These are phyloP conservation scores for Picea mariana DNA, from an alignment of 83 land plant genomes.

Conservation along the genomic window DNA sequence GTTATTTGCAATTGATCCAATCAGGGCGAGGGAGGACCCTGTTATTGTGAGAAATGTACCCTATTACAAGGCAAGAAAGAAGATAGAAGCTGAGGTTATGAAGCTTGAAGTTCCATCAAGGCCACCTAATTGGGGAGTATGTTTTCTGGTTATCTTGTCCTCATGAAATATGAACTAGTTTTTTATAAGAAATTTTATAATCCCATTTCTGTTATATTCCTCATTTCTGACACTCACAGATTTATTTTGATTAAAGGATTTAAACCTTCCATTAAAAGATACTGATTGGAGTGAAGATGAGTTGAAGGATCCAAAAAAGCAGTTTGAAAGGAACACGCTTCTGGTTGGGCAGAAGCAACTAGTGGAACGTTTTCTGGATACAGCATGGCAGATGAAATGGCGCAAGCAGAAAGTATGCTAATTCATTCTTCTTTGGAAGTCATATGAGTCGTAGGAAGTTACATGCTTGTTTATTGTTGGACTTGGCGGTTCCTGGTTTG, in stretches of 20 bases:
- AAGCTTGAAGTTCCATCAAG: conserved; percentile 70
- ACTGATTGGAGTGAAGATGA: conserved; percentile 73
- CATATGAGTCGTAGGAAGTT: neutral
- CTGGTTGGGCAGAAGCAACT: conserved; percentile 67
- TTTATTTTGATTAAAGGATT: conserved; percentile 31
- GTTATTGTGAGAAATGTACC: conserved; percentile 70
- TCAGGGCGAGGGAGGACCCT: conserved; percentile 68
- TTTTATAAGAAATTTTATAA: neutral
- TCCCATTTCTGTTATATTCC: neutral
- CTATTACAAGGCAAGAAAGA: conserved; percentile 68
- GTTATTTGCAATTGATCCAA: conserved; percentile 63
- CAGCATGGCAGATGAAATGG: conserved; percentile 77
- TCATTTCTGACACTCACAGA: neutral
- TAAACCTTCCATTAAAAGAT: conserved; percentile 53
- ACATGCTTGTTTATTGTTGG: neutral
- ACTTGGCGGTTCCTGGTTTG: neutral
- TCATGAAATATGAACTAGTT: neutral
- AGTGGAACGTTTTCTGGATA: conserved; percentile 53
- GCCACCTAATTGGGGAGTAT: conserved; percentile 73
- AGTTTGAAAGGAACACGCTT: conserved; percentile 56
- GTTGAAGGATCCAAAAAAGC: conserved; percentile 61
- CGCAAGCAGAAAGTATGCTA: conserved; percentile 62
- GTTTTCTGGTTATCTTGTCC: conserved; percentile 9
- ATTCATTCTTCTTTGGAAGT: conserved; percentile 3
- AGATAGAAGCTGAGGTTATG: conserved; percentile 69